Evolutionary conservation across 202 grass and related monocot species (phyloP).

Genomic region (Panicum virgatum): DNA sequence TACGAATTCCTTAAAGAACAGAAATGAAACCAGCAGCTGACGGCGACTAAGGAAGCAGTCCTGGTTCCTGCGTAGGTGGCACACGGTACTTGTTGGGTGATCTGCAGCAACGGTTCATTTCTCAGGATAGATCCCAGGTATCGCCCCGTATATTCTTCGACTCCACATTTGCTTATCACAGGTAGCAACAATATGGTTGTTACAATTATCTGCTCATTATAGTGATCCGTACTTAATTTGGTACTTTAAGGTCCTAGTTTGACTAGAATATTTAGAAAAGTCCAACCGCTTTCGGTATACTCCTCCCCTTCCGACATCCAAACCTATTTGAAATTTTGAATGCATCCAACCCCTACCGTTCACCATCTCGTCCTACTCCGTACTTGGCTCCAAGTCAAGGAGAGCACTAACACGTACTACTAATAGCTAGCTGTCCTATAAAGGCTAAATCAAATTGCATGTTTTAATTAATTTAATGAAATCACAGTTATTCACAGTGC

Average conservation of each 20-base stretch:
- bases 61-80: neutral
- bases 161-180: neutral
- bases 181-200: neutral
- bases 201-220: neutral
- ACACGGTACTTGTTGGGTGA: neutral
- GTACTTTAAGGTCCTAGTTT: neutral
- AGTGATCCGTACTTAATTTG: neutral
- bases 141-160: neutral
- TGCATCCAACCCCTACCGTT: no score
- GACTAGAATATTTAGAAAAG: neutral
- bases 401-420: no score
- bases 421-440: neutral
- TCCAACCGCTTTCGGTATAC: neutral
- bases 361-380: no score
- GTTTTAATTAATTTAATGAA: neutral
- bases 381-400: no score
- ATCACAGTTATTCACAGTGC: no score
- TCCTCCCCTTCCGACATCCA: no score
- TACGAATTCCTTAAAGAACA: no score
- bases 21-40: neutral
- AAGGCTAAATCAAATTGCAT: neutral
- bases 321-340: no score
- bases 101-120: slow-evolving; percentile 6
- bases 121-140: neutral
- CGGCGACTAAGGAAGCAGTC: neutral